Base-by-base conservation (phyloP, 2,329 filamentous ascomycete genomes). In the Aureobasidium sp. region DNA sequence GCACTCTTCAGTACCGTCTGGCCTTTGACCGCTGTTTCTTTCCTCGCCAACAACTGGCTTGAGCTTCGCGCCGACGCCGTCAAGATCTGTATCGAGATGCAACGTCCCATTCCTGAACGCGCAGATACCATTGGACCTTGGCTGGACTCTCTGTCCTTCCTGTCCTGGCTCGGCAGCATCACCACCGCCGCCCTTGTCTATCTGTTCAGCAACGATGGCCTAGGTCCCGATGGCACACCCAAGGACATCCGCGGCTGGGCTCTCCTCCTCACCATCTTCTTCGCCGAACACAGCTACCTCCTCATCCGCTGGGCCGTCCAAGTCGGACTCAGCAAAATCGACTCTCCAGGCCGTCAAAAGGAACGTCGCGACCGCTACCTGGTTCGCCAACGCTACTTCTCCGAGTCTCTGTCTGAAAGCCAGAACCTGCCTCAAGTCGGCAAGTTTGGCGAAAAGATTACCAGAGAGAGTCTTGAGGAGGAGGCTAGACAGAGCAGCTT, bases 91-190 rank as follows among this genome's bases (percentile, higher is more conserved):
- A 82, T 91, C 52, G 88, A 92, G 73, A 92, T 90, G 80, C 88
- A 93, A 70, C 87, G 94, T 3, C 94, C 94, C 0, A 90, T 90
- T 41, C 94, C 94, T 0, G 91, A 89, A 83, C 86, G 94, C 59
- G 87, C 91, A 1, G 94, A 97, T 76, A 94, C 90, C 1, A 97
- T 99, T 67, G 94, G 94, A 0, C 92, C 94, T 0, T 97, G 91
- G 88, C 79, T 97, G 13, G 84, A 91, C 66, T 87, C 89, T 1
- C 80, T 99, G 2, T 87, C 87, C 17, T 95, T 97, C 72, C 79
- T 97, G n/a, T 88, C 91, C 3, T 97, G 94, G 94, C 79, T 97
- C 27, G 94, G 94, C 44, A 94, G 88, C 67, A 79, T 97, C 63
- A 95, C 91, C 5, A 91, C 89, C 61, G 86, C 91, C 0, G 91